Base-by-base conservation (phyloP, 257 asterid genomes). In the Ilex asprella region DNA sequence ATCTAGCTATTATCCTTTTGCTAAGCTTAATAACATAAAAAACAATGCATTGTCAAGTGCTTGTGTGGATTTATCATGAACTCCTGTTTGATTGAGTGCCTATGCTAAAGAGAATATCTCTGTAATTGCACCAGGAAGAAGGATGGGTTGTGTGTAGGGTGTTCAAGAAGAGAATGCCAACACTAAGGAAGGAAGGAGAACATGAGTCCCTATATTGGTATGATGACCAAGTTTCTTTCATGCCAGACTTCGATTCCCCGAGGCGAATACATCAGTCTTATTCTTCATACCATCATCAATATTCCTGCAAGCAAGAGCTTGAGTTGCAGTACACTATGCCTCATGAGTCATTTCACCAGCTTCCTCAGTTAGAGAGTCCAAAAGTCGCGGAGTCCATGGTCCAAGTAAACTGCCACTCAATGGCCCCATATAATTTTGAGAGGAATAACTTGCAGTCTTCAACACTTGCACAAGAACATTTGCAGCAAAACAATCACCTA, bases 101-200 rank as follows among this genome's bases (percentile, higher is more conserved):
- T 57, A n/a, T 31, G 16, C 31, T 29, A 30, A 57, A 57, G 12
- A 39, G 12, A n/a, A 29, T 27, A 44, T 31, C 7, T 12, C 13
- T 7, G 30, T 27, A 55, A 32, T 32, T 39, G 44, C 27, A 39
- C 21, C 79, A 85, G 93, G 93, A 85, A 78, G 93, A 85, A 82
- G 93, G 93, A 39, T 85, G 93, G 93, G 93, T 74, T 11, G 93
- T 82, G 13, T 85, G 93, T 66, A 78, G 86, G 73, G 93, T 69
- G 15, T 85, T 85, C 83, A 85, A 73, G 83, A 85, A 85, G 78
- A 82, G 65, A 70, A 31, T 85, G 65, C 39, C 86, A 63, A 55
- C 67, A 6, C 50, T 67, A 12, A 74, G 80, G 59, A 71, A 54
- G 13, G 86, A 78, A 3, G 76, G 71, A 30, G 84, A 77, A 3